A percentile compares a stretch with the other conserved stretches of the same genome.
phyloP scores from a whole-genome alignment of 208 protist species.

The Crithidia mellificae region DNA sequence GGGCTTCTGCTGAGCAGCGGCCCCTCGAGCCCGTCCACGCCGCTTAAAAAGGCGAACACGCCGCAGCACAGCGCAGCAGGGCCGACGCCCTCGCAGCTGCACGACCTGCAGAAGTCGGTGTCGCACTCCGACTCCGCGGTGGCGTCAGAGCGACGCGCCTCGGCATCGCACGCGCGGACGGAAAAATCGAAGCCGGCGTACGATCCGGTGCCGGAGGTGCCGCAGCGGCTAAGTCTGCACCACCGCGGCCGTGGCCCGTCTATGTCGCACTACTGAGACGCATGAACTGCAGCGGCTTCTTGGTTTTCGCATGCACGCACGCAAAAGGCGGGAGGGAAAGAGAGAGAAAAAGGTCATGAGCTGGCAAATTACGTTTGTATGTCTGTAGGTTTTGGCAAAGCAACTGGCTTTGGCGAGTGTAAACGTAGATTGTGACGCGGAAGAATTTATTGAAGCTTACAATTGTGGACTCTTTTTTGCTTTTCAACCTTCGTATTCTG shows the following conservation, averaged over 20 bases:
- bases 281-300: no score
- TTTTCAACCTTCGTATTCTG: no score
- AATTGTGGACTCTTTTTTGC: no score
- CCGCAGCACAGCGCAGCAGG: background rate
- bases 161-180: background rate
- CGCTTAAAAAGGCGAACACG: background rate
- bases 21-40: background rate
- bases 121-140: background rate
- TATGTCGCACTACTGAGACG: slow-evolving; percentile 21
- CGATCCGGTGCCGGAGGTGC: slow-evolving; percentile 18
- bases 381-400: no score
- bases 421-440: no score
- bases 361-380: no score
- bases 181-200: background rate
- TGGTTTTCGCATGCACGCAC: no score
- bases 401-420: no score
- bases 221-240: background rate
- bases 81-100: background rate
- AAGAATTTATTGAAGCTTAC: no score
- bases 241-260: background rate
- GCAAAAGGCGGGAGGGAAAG: no score
- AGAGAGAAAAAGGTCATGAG: no score
- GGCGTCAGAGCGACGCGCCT: slow-evolving; percentile 7
- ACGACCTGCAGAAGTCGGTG: background rate
- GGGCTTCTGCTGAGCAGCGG: background rate